These are phyloP conservation scores for Epichloe sp. DNA, from an alignment of 2,329 filamentous ascomycete genomes.

Conservation along the genomic window DNA sequence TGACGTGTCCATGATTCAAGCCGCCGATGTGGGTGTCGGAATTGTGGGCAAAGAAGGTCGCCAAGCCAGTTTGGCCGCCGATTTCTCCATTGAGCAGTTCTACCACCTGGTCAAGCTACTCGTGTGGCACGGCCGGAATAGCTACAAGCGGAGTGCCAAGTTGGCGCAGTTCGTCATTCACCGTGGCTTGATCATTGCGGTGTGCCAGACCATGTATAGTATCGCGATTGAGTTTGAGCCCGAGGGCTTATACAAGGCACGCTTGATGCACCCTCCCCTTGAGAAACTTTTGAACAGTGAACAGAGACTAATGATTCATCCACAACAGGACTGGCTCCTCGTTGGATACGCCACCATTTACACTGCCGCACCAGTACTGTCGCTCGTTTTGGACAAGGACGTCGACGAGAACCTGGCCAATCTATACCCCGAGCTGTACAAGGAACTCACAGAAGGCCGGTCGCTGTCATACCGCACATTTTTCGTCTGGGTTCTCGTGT, in stretches of 20 bases:
- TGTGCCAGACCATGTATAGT: slow-evolving; percentile 95
- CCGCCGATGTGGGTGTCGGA: slow-evolving; percentile 91
- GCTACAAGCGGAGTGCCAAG: slow-evolving; percentile 91
- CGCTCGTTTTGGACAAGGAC: slow-evolving; percentile 84
- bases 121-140: slow-evolving; percentile 98
- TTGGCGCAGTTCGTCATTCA: slow-evolving; percentile 97
- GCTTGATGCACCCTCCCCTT: slow-evolving; percentile 6
- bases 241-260: slow-evolving; percentile 73
- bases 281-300: background rate
- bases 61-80: slow-evolving; percentile 86
- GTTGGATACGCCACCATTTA: slow-evolving; percentile 96
- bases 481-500: slow-evolving; percentile 92
- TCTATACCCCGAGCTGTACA: slow-evolving; percentile 93
- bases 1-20: slow-evolving; percentile 98
- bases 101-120: slow-evolving; percentile 88
- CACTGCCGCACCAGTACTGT: slow-evolving; percentile 86
- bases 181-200: slow-evolving; percentile 83
- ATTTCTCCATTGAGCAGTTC: slow-evolving; percentile 95
- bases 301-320: slow-evolving; percentile 15
- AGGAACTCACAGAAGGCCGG: slow-evolving; percentile 81
- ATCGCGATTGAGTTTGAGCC: slow-evolving; percentile 88
- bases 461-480: slow-evolving; percentile 87
- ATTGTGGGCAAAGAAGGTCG: slow-evolving; percentile 97
- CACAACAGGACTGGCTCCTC: slow-evolving; percentile 74
- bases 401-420: slow-evolving; percentile 90